Percentiles rank a stretch among this genome's conserved stretches.
phyloP scores from a whole-genome alignment of 768 basidiomycete genomes.

The Fomitopsis pulvina region DNA sequence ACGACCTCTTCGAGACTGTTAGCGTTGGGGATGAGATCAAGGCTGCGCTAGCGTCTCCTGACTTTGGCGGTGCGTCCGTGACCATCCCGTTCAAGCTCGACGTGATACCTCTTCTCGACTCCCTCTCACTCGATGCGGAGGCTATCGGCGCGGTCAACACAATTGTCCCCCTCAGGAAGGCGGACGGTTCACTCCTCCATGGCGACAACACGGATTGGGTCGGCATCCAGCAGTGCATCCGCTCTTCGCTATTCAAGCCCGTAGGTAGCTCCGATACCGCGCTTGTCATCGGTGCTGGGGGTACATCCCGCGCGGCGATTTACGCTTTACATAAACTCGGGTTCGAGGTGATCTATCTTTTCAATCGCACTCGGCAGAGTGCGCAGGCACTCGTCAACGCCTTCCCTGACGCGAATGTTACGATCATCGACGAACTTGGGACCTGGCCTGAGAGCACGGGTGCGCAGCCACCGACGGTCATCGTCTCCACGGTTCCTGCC shows the following conservation, averaged over 20 bases:
- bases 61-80: constrained; percentile 93
- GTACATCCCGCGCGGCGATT: constrained; percentile 90
- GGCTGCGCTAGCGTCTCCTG: constrained; percentile 49
- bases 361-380: constrained; percentile 75
- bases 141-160: constrained; percentile 96
- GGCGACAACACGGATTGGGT: constrained; percentile 98
- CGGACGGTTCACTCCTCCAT: constrained; percentile 43
- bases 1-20: constrained; percentile 70
- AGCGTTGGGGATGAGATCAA: constrained; percentile 61
- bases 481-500: constrained; percentile 87
- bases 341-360: constrained; percentile 70
- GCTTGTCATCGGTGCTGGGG: constrained; percentile 92
- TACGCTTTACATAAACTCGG: constrained; percentile 76
- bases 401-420: constrained; percentile 62
- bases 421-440: constrained; percentile 52
- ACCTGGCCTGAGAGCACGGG: constrained; percentile 43
- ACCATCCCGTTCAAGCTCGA: constrained; percentile 96
- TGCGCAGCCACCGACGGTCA: constrained; percentile 52
- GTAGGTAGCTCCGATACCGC: constrained; percentile 39
- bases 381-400: constrained; percentile 60
- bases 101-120: constrained; percentile 77
- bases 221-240: constrained; percentile 64
- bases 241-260: constrained; percentile 32
- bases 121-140: constrained; percentile 72
- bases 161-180: constrained; percentile 49